Evolutionary conservation across 352 stramenopile genomes (phyloP), one percentile per base, ranked within the genome.

Genomic region (Hyaloperonospora arabidopsidis): DNA sequence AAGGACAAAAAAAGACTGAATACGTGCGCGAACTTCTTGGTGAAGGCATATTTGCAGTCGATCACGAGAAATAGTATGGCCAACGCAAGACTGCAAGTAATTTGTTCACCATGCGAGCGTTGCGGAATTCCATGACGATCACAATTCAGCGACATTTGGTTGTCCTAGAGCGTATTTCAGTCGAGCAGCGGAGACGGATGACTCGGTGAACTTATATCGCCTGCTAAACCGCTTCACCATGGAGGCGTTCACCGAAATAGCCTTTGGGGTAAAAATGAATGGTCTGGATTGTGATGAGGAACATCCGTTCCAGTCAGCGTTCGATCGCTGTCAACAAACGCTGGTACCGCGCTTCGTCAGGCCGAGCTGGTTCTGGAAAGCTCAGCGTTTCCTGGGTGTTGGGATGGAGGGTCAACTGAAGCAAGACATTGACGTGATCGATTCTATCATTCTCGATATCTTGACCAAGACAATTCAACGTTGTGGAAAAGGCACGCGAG

Each of bases 31-130:
- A 82, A 41, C 19, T 84, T 12, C 50, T 81, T 6, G 65, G 72
- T 46, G 62, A 86, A 40, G 72, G 68, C n/a, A 83, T 83, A 38
- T 82, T 86, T 32, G 72, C 68, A 15, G 70, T 78, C 0, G 70
- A 83, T 36, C 46, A 65, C 19, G 53, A 60, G 3, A 69, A 71
- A 54, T 87, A 69, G 76, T 43, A 72, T 11, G 70, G 63, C 40
- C 74, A 87, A 45, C 76, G 74, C 45, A 84, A 29, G 25, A 81
- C 48, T 2, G 67, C 68, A 7, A 82, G 63, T 49, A 64, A 75
- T n/a, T 43, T 85, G 41, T 79, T 84, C 66, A 76, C 68, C 2
- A 70, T 60, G 56, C 52, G 62, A 19, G 29, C 64, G 21, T 46
- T 84, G 3, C 45, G 72, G 35, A 68, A 82, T 17, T 69, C 57